Base-by-base conservation (phyloP, 129 eudicot genomes). In the Flaveria linearis region DNA sequence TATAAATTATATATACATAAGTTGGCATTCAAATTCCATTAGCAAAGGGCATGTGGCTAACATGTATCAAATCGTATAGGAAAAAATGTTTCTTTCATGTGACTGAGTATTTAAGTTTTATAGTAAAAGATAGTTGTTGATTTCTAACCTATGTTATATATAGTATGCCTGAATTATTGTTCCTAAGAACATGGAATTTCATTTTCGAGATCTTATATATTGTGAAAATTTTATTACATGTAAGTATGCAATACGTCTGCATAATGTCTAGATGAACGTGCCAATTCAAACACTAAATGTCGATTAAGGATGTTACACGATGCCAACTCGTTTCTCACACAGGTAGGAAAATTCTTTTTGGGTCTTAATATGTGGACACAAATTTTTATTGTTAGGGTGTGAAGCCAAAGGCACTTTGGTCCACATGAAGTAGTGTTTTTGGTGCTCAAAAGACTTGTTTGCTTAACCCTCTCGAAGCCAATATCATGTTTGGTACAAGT, bases 321-420 rank as follows among this genome's bases (percentile, higher is more conserved):
- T 42, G 43, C n/a, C 10, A 36, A 1, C 41, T 26, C 11, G 14
- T 15, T 18, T 28, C 12, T 60, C 69, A 26, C 62, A 15, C 25
- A 47, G 50, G 17, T 11, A 53, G 5, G 5, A 1, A 49, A 36
- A 15, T 53, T 50, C 1, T 3, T 49, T 13, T 49, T 49, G 14
- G 16, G 14, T 76, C 28, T 64, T 52, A 45, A 11, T 45, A 63
- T 36, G 45, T 12, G 43, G 42, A 67, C 74, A 9, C 33, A 56
- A 18, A 33, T 22, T 23, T 56, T 25, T 45, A 61, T 41, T 42
- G 55, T 63, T 22, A 62, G 49, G 36, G 70, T 69, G 82, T 78
- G 82, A 69, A 57, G 22, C 33, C 70, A 58, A 69, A n/a, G 61
- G 56, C 60, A 6, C 61, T 13, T 68, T 77, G 58, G 75, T 77